These are phyloP conservation scores for Thelonectria rubi DNA, from an alignment of 2,329 filamentous ascomycete genomes.

Conservation along the genomic window DNA sequence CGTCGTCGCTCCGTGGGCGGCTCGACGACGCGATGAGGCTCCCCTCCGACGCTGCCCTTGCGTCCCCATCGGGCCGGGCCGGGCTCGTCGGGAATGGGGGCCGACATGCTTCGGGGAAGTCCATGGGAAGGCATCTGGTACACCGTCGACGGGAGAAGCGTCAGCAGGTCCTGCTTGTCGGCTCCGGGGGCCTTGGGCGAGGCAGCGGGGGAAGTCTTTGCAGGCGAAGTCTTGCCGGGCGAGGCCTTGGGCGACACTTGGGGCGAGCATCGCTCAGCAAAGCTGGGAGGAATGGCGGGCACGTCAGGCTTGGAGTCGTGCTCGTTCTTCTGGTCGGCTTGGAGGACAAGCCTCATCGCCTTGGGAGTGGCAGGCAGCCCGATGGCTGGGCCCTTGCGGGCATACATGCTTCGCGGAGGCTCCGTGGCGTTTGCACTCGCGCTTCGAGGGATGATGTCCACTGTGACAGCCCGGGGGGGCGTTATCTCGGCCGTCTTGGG, in stretches of 20 bases:
- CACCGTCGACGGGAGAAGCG: conserved; percentile 66
- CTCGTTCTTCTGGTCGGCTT: conserved; percentile 60
- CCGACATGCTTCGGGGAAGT: conserved; percentile 71
- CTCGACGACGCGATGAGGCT: conserved; percentile 58
- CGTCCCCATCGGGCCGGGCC: conserved; percentile 43
- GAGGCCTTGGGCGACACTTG: conserved; percentile 49
- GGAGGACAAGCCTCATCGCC: conserved; percentile 85
- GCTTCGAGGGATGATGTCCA: conserved; percentile 64
- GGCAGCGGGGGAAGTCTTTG: not conserved
- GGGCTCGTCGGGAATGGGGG: conserved; percentile 56
- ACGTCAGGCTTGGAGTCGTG: conserved; percentile 60
- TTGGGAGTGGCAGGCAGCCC: conserved; percentile 91
- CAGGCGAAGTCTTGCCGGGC: conserved; percentile 27
- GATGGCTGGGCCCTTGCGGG: conserved; percentile 62
- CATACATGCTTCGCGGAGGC: conserved; percentile 63
- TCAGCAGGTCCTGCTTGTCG: conserved; percentile 49
- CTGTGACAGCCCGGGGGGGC: conserved; percentile 52
- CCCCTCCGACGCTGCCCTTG: conserved; percentile 49
- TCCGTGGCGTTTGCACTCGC: conserved; percentile 61
- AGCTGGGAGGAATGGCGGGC: conserved; percentile 61
- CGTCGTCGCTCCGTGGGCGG: conserved; percentile 52
- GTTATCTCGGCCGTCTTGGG: conserved; percentile 52
- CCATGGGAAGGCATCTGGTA: conserved; percentile 64
- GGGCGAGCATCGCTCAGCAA: conserved; percentile 55
- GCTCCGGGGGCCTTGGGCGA: conserved; percentile 42